These are phyloP conservation scores for Gillenia trifoliata DNA, from an alignment of 306 rosid genomes.

Conservation along the genomic window DNA sequence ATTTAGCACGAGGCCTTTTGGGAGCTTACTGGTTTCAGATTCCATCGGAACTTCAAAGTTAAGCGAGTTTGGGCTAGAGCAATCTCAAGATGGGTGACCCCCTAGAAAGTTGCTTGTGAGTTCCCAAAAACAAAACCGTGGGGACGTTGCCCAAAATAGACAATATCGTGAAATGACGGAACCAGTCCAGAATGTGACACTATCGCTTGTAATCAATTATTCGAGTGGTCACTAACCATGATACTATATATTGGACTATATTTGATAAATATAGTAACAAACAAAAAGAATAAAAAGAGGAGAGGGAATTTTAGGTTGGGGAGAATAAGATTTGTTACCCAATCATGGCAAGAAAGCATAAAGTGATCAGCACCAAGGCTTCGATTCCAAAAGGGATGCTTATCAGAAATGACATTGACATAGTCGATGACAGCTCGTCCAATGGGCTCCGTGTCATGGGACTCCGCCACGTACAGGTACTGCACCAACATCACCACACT, in stretches of 20 bases:
- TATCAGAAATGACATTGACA: constrained; percentile 31
- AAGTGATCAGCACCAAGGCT: constrained; percentile 47
- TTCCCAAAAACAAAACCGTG: no score
- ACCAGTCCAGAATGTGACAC: no score
- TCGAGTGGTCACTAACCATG: background rate
- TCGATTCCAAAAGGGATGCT: constrained; percentile 35
- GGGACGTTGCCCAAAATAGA: no score
- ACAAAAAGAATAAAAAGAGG: background rate
- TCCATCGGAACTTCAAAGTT: no score
- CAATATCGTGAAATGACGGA: no score
- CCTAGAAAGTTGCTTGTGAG: no score
- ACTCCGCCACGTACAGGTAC: constrained; percentile 30
- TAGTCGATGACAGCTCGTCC: constrained; percentile 29
- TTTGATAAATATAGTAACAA: background rate
- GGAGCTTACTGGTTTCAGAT: no score
- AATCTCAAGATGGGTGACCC: no score
- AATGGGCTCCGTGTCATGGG: constrained; percentile 19
- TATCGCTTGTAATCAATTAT: no score
- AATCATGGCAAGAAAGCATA: constrained; percentile 49
- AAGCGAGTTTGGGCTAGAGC: no score
- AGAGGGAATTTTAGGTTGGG: background rate
- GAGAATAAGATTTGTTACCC: constrained; percentile 18
- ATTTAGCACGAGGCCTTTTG: no score
- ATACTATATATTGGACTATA: background rate
- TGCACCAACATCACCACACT: constrained; percentile 41